Base-by-base conservation (phyloP, 2,329 filamentous ascomycete species). In the Dothistroma septosporum region DNA sequence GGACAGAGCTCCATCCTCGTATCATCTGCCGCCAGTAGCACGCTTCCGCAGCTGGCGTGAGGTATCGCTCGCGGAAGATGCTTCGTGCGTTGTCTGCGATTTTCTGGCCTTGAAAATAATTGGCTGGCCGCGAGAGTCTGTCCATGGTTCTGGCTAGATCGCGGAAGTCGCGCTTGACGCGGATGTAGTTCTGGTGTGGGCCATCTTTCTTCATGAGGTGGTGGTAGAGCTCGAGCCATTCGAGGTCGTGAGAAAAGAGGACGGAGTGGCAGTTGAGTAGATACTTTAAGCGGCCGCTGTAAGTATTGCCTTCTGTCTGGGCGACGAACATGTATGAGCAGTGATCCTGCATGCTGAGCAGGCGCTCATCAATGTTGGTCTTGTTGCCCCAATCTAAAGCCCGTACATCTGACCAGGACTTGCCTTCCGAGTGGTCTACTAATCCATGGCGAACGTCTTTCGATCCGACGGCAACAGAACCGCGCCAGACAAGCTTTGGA, bases 1-100 rank as follows among this genome's bases (percentile, higher is more conserved):
- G 67, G 41, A 69, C 53, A 10, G 57, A 89, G 89, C 87, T 61
- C 71, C 71, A 73, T 2, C 61, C 67, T 10, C 67, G 58, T 10
- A 73, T 65, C 53, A 73, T 49, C n/a, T 61, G 57, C 31, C 70
- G 62, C 71, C 71, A 73, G 47, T 73, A 73, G 53, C 70, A 72
- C 12, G 68, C 64, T 48, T 70, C 68, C 4, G 70, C 70, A 2
- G 70, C 70, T 0, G 68, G 65, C 10, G 69, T 73, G 7, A 70
- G 61, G 35, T 69, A 70, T 12, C 67, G 60, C 53, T 71, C 66
- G 22, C 69, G 64, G 57, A 71, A 70, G 2, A 58, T 66, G 3
- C 58, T 28, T n/a, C 53, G 57, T 4, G 64, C 62, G 44, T 71
- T 70, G 32, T 70, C 66, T 16, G 69, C 69, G 32, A 71, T 69